Base-by-base conservation (phyloP, 768 basidiomycete genomes). In the Lactarius quietus region DNA sequence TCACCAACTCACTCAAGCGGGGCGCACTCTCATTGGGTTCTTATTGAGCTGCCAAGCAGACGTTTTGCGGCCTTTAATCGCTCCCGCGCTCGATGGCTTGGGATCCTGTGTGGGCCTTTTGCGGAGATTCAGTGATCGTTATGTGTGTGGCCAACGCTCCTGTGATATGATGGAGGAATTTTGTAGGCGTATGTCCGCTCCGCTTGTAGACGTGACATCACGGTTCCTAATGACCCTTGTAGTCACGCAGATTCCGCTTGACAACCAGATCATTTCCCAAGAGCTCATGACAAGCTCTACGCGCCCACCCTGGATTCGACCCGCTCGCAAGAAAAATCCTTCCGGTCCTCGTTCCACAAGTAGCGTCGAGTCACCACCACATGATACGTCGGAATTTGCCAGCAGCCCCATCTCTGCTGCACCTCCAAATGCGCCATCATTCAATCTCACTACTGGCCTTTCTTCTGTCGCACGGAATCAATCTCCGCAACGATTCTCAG, bases 131-230 rank as follows among this genome's bases (percentile, higher is more conserved):
- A 94, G 92, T 69, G 92, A 90, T 67, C 84, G 93, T 54, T 97
- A 97, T 77, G 86, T 96, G 26, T 96, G 95, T 73, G 94, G 94
- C 2, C 84, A 93, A 51, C 81, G 95, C 59, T 93, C 90, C 54
- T 93, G 93, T 33, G 95, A 96, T 76, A 82, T 96, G 51, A 89
- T 97, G 83, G 94, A 96, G 73, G 95, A 96, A 75, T 95, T 95
- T 75, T 96, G 95, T 78, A 86, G 94, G 73, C 78, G 94, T 92
- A 74, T 76, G 93, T 89, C 68, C 75, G 79, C 79, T 89, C 68
- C 75, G 79, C 79, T 18, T 66, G 48, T 62, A 26, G 20, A 35
- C 6, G 5, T n/a, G 59, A 31, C 54, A 26, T 38, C 15, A 14
- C 23, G 35, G 39, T 28, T 52, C 48, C 52, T 43, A 57, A 63